These are phyloP conservation scores for Aschersonia sp. DNA, from an alignment of 2,329 filamentous ascomycete genomes.

Conservation along the genomic window DNA sequence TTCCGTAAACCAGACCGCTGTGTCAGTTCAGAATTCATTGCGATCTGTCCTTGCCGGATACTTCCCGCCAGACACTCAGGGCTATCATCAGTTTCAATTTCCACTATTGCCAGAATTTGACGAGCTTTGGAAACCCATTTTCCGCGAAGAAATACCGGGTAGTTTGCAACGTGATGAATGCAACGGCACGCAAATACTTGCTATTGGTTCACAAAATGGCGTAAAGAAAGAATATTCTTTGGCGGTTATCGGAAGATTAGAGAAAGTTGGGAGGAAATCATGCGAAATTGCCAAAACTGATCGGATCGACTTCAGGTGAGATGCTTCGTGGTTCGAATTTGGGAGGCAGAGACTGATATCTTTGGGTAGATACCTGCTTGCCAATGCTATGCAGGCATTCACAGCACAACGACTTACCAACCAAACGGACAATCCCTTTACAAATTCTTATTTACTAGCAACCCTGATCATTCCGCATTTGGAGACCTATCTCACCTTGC, in stretches of 20 bases:
- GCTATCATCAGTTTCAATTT: slow-evolving; percentile 33
- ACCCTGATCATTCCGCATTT: slow-evolving; percentile 45
- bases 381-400: slow-evolving; percentile 44
- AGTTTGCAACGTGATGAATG: slow-evolving; percentile 15
- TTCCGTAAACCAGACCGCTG: slow-evolving; percentile 27
- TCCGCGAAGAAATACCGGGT: slow-evolving; percentile 20
- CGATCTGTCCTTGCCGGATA: slow-evolving; percentile 35
- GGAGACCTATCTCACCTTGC: slow-evolving; percentile 41
- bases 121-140: slow-evolving; percentile 37
- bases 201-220: slow-evolving; percentile 40
- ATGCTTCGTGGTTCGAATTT: not conserved
- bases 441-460: slow-evolving; percentile 38
- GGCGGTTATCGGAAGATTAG: slow-evolving; percentile 34
- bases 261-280: slow-evolving; percentile 37
- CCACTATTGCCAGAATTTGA: slow-evolving; percentile 32
- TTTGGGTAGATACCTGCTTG: slow-evolving; percentile 38
- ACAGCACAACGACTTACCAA: slow-evolving; percentile 34
- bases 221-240: slow-evolving; percentile 35
- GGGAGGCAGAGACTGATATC: not conserved
- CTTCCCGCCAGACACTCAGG: slow-evolving; percentile 32
- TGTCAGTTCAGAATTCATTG: slow-evolving; percentile 42
- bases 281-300: slow-evolving; percentile 36
- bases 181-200: slow-evolving; percentile 42
- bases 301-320: slow-evolving; percentile 43
- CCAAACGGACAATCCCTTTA: slow-evolving; percentile 39